A percentile compares a stretch with the other conserved stretches of the same genome.
Conservation (phyloP, 352 stramenopile genomes). For the Phytophthora pinifolia region DNA sequence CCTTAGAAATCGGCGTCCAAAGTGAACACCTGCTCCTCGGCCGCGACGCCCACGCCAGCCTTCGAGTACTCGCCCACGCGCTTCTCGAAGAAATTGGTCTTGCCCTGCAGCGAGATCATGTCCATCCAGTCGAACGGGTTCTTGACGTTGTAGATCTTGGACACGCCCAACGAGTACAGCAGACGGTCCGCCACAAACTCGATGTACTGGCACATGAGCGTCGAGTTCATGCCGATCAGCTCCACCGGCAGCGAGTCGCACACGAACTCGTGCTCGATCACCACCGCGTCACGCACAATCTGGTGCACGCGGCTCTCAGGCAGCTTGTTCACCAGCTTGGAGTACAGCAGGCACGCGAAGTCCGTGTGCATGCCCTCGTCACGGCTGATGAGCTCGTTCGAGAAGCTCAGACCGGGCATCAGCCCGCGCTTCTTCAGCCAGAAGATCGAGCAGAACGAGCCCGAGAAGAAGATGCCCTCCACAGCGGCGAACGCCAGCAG, state of each 20-base stretch:
- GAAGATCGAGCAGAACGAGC: constrained; percentile 99
- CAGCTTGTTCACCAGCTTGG: constrained; percentile 97
- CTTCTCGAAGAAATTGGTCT: constrained; percentile 99
- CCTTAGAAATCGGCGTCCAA: constrained; percentile 95
- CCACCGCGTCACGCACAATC: constrained; percentile 96
- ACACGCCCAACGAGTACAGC: constrained; percentile 89
- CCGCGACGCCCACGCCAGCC: constrained; percentile 92
- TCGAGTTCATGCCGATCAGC: constrained; percentile 99
- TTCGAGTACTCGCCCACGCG: constrained; percentile 99
- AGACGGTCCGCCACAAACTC: constrained; percentile 98
- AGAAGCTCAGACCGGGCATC: constrained; percentile 99
- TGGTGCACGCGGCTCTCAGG: constrained; percentile 89
- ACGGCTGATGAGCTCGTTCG: constrained; percentile 98
- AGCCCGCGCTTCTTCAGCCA: constrained; percentile 99
- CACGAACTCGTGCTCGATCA: constrained; percentile 99
- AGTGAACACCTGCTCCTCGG: constrained; percentile 91
- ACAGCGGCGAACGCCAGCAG: constrained; percentile 97
- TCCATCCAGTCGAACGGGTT: constrained; percentile 99
- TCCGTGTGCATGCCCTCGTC: constrained; percentile 99
- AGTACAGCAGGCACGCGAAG: constrained; percentile 99
- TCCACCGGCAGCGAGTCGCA: constrained; percentile 96
- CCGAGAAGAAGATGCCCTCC: constrained; percentile 99
- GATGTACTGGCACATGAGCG: constrained; percentile 99
- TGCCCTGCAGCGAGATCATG: constrained; percentile 98
- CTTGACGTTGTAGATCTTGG: constrained; percentile 92